phyloP scores from a whole-genome alignment of 257 asterid genomes.

The Jacaranda mimosifolia region DNA sequence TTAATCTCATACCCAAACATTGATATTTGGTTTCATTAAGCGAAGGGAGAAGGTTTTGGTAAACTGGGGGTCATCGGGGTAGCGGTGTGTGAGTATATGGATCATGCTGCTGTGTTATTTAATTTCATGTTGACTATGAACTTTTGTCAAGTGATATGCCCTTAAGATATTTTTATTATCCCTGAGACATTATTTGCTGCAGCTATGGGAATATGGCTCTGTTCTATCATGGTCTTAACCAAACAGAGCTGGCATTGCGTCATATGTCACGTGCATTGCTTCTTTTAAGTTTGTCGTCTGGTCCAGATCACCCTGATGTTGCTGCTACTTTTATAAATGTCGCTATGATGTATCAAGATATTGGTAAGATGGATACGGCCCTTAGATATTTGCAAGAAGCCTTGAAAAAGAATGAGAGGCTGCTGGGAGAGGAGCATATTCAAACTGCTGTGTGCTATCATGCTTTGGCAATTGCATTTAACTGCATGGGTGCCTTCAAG shows the following conservation, averaged over 20 bases:
- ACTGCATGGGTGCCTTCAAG: constrained; percentile 92
- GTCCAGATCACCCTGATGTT: constrained; percentile 95
- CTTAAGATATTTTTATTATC: neutral
- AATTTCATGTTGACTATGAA: neutral
- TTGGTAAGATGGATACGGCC: constrained; percentile 83
- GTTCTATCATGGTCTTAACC: constrained; percentile 94
- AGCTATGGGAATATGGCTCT: constrained; percentile 99
- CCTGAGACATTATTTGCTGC: constrained; percentile 37
- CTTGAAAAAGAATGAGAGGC: constrained; percentile 81
- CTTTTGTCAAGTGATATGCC: neutral
- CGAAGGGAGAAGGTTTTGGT: neutral
- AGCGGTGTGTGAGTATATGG: neutral
- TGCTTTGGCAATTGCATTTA: constrained; percentile 90
- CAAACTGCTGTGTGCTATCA: constrained; percentile 96
- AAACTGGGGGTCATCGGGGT: neutral
- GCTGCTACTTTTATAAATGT: constrained; percentile 92
- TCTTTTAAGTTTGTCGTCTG: constrained; percentile 75
- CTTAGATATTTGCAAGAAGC: constrained; percentile 95
- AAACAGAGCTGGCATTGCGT: constrained; percentile 92
- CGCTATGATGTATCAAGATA: constrained; percentile 97
- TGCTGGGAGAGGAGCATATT: constrained; percentile 87
- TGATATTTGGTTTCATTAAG: neutral
- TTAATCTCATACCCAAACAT: neutral
- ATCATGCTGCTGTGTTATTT: neutral
- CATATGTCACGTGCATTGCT: constrained; percentile 95